Percentiles rank a stretch among this genome's conserved stretches.
phyloP scores from a whole-genome alignment of 176 grass and related monocot species.

The Eleusine indica region DNA sequence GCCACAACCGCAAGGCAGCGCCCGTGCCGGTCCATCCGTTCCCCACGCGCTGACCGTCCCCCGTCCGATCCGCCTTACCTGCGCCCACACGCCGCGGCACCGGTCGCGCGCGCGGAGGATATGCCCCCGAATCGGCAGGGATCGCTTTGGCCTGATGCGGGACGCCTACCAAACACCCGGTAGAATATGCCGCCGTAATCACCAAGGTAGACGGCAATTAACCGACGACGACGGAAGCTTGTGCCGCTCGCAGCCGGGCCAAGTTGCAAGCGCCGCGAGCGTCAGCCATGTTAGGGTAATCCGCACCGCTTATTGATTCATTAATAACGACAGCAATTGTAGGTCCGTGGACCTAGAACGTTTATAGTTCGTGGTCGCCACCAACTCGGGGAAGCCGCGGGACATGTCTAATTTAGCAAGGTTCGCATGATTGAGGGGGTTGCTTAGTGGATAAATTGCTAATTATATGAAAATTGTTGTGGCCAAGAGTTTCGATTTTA shows the following conservation, averaged over 20 bases:
- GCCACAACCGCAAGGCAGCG: background rate
- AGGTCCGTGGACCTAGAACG: background rate
- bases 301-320: background rate
- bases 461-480: background rate
- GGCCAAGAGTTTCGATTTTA: background rate
- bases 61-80: background rate
- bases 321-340: background rate
- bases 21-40: background rate
- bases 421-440: background rate
- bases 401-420: background rate
- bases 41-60: background rate
- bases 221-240: background rate
- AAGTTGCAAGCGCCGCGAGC: background rate
- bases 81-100: background rate
- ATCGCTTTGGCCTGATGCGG: background rate
- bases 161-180: background rate
- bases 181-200: background rate
- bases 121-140: background rate
- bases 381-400: background rate
- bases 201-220: background rate
- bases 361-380: background rate
- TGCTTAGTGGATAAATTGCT: background rate
- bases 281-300: constrained; percentile 25
- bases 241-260: background rate
- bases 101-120: background rate